Evolutionary conservation across 2,329 filamentous ascomycete genomes (phyloP), one percentile per base, ranked within the genome.

Genomic region (Diaporthe sp.): DNA sequence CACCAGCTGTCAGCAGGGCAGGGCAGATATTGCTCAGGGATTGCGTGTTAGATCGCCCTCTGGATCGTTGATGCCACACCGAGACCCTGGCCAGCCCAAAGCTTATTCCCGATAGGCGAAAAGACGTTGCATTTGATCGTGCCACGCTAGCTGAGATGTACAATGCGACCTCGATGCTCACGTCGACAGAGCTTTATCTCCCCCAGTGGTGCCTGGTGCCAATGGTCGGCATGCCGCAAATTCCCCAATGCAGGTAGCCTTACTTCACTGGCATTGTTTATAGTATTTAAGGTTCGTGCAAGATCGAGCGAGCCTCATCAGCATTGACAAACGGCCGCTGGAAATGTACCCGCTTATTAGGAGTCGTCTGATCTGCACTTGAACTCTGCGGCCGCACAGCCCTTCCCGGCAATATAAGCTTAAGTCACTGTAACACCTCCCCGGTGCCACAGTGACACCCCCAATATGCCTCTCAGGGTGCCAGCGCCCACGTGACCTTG

Each of bases 321-420:
- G 65, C 46, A 55, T 46, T 55, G 65, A 55, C 49, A 28, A 53
- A 17, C 8, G 49, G 46, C 28, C 22, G 4, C 25, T 17, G 34
- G 19, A 42, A 13, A 3, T 70, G 22, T 42, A 42, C 49, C 22
- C 22, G 58, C 22, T 8, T 37, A 7, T 68, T 25, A 28, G 22
- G 34, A 1, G 65, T 53, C 65, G 65, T 70, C 65, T 70, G 65
- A 70, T 70, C 15, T 70, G 65, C 49, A 39, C 34, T 42, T 55
- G 65, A 70, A 70, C 49, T 55, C 49, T 70, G 46, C 34, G 65
- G 49, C 49, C 65, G 65, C 65, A 70, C 65, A 70, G 65, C 65
- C 65, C 34, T 55, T 70, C 46, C 46, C 49, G 65, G 65, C 34
- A 70, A 70, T 42, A 70, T 70, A 70, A 70, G 65, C 65, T 53